Evolutionary conservation across 306 rosid genomes (phyloP).

Genomic region (Betula pendula): DNA sequence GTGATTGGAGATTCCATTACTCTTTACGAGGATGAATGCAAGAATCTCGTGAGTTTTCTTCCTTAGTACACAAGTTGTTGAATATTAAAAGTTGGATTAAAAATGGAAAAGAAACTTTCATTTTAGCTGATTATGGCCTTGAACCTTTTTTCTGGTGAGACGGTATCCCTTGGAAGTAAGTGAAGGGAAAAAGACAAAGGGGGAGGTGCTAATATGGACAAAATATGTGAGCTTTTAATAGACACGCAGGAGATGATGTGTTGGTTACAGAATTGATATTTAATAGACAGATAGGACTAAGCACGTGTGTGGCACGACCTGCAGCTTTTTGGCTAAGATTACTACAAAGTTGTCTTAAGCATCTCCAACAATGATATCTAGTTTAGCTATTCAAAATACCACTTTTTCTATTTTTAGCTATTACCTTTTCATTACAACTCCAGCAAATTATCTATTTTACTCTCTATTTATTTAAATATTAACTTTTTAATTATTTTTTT

Average conservation of each 20-base stretch:
- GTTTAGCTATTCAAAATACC: too few species aligned
- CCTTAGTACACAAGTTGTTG: conserved; percentile 8
- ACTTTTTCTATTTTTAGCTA: too few species aligned
- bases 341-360: too few species aligned
- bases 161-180: background rate
- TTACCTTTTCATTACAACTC: too few species aligned
- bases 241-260: conserved; percentile 14
- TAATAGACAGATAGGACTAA: conserved; percentile 8
- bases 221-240: background rate
- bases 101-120: background rate
- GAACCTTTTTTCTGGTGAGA: background rate
- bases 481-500: too few species aligned
- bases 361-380: too few species aligned
- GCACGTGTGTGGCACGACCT: background rate
- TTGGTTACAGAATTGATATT: background rate
- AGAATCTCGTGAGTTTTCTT: conserved; percentile 57
- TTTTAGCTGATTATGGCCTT: conserved; percentile 1
- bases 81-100: background rate
- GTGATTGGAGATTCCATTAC: conserved; percentile 51
- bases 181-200: background rate
- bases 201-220: background rate
- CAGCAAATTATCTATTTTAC: too few species aligned
- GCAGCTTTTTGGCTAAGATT: background rate
- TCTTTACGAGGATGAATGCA: conserved; percentile 51
- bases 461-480: too few species aligned